Evolutionary conservation across 148 eudicot species (phyloP).

Genomic region (Nyssa sinensis): DNA sequence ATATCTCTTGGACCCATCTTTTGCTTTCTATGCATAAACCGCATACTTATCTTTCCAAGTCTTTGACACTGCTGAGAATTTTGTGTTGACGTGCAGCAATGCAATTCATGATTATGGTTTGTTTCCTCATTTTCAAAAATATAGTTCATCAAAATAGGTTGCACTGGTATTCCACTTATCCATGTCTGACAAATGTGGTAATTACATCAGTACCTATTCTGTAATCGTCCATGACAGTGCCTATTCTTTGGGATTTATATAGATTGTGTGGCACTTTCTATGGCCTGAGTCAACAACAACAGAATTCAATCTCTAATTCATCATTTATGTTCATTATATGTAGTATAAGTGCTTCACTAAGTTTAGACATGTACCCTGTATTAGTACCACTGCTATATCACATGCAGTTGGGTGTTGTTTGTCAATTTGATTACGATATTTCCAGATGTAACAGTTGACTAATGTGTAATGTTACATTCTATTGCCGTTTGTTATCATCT

Average conservation of each 20-base stretch:
- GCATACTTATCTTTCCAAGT: neutral
- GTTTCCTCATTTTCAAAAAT: neutral
- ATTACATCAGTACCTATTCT: too few species aligned
- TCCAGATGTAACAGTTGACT: neutral
- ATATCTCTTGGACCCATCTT: slow-evolving; percentile 2
- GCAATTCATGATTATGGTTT: too few species aligned
- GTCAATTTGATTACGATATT: neutral
- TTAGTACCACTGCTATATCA: neutral
- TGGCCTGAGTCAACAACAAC: too few species aligned
- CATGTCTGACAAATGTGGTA: neutral
- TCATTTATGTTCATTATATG: neutral
- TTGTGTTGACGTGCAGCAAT: neutral
- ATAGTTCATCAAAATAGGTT: neutral
- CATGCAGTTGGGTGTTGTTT: neutral
- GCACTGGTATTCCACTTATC: neutral
- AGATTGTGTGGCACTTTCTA: too few species aligned
- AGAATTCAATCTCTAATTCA: too few species aligned
- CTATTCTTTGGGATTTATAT: too few species aligned
- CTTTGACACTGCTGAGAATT: neutral
- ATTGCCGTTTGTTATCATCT: too few species aligned
- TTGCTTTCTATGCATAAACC: neutral
- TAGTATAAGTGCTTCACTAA: neutral
- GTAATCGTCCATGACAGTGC: neutral
- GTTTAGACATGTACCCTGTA: neutral
- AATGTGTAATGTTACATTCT: neutral